Evolutionary conservation across 2,329 filamentous ascomycete genomes (phyloP).

Genomic region (Hypoxylon sp.): DNA sequence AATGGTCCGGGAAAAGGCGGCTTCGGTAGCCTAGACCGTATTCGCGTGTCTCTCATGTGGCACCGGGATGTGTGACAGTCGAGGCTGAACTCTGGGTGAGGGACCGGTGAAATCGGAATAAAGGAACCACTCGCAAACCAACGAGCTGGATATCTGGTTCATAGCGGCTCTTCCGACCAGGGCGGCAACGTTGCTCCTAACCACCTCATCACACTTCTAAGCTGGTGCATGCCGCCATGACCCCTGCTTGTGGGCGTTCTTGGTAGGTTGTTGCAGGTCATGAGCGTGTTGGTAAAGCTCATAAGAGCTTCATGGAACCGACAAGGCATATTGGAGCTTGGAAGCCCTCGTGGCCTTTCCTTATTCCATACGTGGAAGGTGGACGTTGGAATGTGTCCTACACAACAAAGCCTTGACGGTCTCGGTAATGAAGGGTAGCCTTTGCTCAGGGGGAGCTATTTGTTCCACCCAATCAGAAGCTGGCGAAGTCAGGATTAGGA

Average conservation of each 20-base stretch:
- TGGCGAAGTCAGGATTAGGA: slow-evolving; percentile 26
- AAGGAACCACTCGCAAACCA: slow-evolving; percentile 25
- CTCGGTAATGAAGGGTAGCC: slow-evolving; percentile 45
- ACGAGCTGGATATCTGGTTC: slow-evolving; percentile 26
- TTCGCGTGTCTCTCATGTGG: slow-evolving; percentile 42
- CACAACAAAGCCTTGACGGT: slow-evolving; percentile 37
- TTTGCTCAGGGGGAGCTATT: slow-evolving; percentile 47
- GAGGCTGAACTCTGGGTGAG: slow-evolving; percentile 18
- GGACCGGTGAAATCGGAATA: slow-evolving; percentile 31
- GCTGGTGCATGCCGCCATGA: slow-evolving; percentile 30
- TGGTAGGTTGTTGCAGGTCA: slow-evolving; percentile 35
- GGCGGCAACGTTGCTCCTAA: slow-evolving; percentile 49
- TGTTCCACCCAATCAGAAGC: slow-evolving; percentile 42
- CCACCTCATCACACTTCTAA: slow-evolving; percentile 28
- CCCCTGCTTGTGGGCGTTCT: slow-evolving; percentile 18
- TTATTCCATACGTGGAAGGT: slow-evolving; percentile 50
- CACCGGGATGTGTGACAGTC: slow-evolving; percentile 37
- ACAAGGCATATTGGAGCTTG: slow-evolving; percentile 29
- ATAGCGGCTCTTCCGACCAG: slow-evolving; percentile 30
- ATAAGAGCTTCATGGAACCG: slow-evolving; percentile 31
- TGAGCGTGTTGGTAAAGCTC: slow-evolving; percentile 38
- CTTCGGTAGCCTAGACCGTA: slow-evolving; percentile 14
- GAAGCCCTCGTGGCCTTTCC: slow-evolving; percentile 41
- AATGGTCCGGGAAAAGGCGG: slow-evolving; percentile 22
- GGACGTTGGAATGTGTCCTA: slow-evolving; percentile 45